Percentiles rank a stretch among this genome's conserved stretches.
phyloP scores from a whole-genome alignment of 305 asterid genomes.

The Plantago rigida region DNA sequence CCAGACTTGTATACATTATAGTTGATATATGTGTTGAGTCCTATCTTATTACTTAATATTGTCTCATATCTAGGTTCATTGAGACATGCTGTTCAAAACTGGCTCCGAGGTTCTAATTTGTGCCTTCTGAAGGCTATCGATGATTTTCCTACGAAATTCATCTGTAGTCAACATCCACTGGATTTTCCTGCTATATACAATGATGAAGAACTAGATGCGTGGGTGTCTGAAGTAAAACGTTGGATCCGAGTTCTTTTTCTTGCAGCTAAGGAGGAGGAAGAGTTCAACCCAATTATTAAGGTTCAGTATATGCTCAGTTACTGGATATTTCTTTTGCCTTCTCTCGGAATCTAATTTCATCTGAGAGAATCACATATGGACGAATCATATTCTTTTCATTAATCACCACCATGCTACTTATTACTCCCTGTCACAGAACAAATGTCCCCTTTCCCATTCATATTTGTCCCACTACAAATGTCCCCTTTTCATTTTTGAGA shows the following conservation, averaged over 20 bases:
- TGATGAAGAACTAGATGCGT: constrained; percentile 74
- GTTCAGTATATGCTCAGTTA: constrained; percentile 29
- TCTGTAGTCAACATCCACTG: constrained; percentile 33
- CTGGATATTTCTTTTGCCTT: not conserved
- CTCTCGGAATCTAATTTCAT: constrained; percentile 4
- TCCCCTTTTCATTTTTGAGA: too few species aligned
- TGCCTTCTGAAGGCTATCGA: constrained; percentile 45
- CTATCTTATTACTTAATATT: constrained; percentile 18
- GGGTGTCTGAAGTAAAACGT: constrained; percentile 72
- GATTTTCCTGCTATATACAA: constrained; percentile 43
- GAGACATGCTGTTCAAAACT: constrained; percentile 52
- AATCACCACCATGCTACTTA: too few species aligned
- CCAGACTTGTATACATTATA: constrained; percentile 15
- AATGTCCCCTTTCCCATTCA: too few species aligned
- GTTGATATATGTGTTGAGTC: constrained; percentile 9
- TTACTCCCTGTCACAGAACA: too few species aligned
- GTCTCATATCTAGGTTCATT: constrained; percentile 46
- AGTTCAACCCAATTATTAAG: constrained; percentile 46
- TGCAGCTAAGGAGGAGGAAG: constrained; percentile 36
- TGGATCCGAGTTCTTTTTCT: constrained; percentile 87
- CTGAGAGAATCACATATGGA: not conserved
- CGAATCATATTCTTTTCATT: not conserved
- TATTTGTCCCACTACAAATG: too few species aligned
- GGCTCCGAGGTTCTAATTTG: constrained; percentile 45
- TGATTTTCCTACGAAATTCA: constrained; percentile 52